Percentiles rank a stretch among this genome's conserved stretches.
phyloP scores from a whole-genome alignment of 2,329 filamentous ascomycete genomes.

The Plectosphaerella plurivora region DNA sequence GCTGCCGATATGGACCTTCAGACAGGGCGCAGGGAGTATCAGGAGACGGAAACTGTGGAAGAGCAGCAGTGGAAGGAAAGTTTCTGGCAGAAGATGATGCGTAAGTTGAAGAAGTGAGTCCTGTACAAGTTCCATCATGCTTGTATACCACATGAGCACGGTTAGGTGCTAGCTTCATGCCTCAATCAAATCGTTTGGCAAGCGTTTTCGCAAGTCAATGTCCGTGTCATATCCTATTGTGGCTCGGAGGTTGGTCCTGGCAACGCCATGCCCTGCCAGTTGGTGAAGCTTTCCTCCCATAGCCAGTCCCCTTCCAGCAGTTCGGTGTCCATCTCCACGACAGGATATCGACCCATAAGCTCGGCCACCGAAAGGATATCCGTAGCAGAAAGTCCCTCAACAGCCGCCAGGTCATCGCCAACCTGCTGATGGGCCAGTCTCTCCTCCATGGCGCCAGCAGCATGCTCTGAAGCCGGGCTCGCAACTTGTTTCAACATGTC shows the following conservation, averaged over 20 bases:
- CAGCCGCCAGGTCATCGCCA: not conserved
- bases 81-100: not conserved
- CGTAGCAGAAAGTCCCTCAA: not conserved
- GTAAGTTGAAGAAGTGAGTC: not conserved
- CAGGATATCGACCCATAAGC: not conserved
- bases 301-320: not conserved
- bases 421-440: not conserved
- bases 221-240: not conserved
- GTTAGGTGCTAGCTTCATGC: not conserved
- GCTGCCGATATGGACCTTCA: constrained; percentile 52
- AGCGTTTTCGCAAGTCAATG: no score
- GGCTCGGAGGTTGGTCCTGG: not conserved
- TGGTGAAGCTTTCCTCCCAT: not conserved
- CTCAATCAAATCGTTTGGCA: not conserved
- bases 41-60: constrained; percentile 5
- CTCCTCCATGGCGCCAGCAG: no score
- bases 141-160: not conserved
- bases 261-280: not conserved
- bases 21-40: constrained; percentile 36
- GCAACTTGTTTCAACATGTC: constrained; percentile 1
- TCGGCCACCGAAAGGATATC: not conserved
- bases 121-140: not conserved
- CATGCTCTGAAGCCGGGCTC: not conserved
- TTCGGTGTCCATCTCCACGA: not conserved
- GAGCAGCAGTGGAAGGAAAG: not conserved